These are phyloP conservation scores for Boletus huronensis DNA, from an alignment of 768 basidiomycete species.

Conservation along the genomic window DNA sequence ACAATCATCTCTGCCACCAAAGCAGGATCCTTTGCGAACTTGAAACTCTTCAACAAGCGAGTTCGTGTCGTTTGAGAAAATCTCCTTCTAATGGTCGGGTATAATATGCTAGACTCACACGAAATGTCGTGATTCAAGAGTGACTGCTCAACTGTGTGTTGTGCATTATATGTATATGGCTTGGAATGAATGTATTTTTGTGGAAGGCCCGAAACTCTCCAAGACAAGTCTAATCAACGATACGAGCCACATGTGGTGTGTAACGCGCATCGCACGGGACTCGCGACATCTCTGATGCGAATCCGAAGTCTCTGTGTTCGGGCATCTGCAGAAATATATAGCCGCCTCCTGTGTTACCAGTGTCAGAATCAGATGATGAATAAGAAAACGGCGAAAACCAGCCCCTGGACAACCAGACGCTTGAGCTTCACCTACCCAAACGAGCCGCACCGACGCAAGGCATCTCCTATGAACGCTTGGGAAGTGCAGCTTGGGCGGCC, in stretches of 20 bases:
- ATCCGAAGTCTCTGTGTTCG: not conserved
- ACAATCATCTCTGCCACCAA: too few species aligned
- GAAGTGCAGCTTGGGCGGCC: conserved; percentile 28
- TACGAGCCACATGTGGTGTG: not conserved
- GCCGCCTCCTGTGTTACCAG: not conserved
- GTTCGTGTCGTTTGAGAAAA: too few species aligned
- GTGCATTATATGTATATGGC: not conserved
- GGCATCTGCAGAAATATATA: too few species aligned
- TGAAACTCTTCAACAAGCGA: too few species aligned
- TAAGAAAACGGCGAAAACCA: not conserved
- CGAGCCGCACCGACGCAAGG: not conserved
- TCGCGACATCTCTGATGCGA: not conserved
- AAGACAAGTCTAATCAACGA: not conserved
- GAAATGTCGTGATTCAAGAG: too few species aligned
- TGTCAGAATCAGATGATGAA: not conserved
- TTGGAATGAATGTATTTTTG: not conserved
- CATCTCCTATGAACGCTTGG: conserved; percentile 10
- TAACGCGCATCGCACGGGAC: not conserved
- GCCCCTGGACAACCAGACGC: not conserved
- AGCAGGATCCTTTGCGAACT: too few species aligned
- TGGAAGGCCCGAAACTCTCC: not conserved
- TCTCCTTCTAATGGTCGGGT: too few species aligned
- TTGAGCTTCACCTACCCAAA: not conserved
- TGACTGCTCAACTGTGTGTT: not conserved
- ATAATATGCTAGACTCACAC: too few species aligned